A percentile compares a stretch with the other conserved stretches of the same genome.
phyloP scores from a whole-genome alignment of 768 basidiomycete species.

The Austroboletus eburneus region DNA sequence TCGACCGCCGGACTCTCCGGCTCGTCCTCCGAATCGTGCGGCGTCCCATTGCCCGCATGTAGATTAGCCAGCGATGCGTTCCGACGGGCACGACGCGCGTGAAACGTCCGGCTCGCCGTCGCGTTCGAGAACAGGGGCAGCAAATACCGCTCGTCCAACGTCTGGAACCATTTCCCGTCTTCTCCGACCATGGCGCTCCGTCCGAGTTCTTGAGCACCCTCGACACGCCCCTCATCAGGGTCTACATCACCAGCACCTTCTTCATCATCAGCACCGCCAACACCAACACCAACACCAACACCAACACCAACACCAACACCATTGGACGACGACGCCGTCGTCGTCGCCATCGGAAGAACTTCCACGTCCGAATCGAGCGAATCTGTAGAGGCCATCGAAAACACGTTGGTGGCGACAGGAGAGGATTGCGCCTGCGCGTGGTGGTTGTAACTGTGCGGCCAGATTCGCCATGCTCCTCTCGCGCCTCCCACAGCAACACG shows the following conservation, averaged over 20 bases:
- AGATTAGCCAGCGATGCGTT: conserved; percentile 27
- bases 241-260: too few species aligned
- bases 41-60: conserved; percentile 29
- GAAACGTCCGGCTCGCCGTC: conserved; percentile 82
- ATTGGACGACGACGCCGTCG: conserved; percentile 14
- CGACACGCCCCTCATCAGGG: conserved; percentile 9
- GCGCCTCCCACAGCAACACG: conserved; percentile 23
- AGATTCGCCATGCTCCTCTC: conserved; percentile 37
- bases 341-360: conserved; percentile 70
- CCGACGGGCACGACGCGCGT: conserved; percentile 68
- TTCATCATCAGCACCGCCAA: too few species aligned
- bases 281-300: background rate
- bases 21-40: conserved; percentile 38
- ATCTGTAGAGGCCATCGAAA: conserved; percentile 73
- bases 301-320: background rate
- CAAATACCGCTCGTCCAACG: conserved; percentile 90
- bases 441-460: conserved; percentile 65
- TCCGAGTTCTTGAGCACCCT: conserved; percentile 6
- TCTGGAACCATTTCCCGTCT: conserved; percentile 95
- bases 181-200: conserved; percentile 36
- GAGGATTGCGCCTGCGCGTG: conserved; percentile 35
- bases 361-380: conserved; percentile 75
- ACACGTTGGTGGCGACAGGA: conserved; percentile 33
- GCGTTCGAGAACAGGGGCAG: conserved; percentile 91
- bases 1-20: conserved; percentile 43